These are phyloP conservation scores for Lipomyces lipofer DNA, from an alignment of 805 yeast species.

Conservation along the genomic window DNA sequence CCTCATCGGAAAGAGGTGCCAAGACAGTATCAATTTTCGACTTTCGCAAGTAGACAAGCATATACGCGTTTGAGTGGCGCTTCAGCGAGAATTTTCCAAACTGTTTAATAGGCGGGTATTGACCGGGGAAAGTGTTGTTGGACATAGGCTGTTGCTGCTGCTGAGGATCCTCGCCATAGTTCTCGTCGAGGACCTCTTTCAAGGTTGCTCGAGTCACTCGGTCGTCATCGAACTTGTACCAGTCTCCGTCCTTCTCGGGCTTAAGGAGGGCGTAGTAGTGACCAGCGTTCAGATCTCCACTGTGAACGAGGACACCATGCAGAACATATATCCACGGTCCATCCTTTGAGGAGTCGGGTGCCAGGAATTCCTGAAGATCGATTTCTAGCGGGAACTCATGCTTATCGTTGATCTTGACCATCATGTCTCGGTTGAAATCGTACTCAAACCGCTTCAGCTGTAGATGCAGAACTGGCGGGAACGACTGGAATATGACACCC, in stretches of 20 bases:
- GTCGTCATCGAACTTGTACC: constrained; percentile 96
- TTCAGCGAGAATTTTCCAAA: constrained; percentile 51
- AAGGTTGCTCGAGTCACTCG: constrained; percentile 84
- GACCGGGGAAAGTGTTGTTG: constrained; percentile 18
- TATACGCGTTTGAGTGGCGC: constrained; percentile 92
- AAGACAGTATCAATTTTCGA: constrained; percentile 57
- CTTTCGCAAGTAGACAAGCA: constrained; percentile 89
- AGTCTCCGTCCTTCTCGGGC: constrained; percentile 65
- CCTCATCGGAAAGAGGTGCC: constrained; percentile 54
- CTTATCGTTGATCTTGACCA: constrained; percentile 88
- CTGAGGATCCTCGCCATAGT: constrained; percentile 75
- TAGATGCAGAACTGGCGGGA: constrained; percentile 90
- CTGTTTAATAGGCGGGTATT: constrained; percentile 44
- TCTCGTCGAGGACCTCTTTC: constrained; percentile 84
- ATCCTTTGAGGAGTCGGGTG: constrained; percentile 49
- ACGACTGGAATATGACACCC: constrained; percentile 86
- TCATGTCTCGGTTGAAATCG: constrained; percentile 82
- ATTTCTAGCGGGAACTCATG: constrained; percentile 84
- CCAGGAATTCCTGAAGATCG: constrained; percentile 77
- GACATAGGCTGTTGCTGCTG: constrained; percentile 17
- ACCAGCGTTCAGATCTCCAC: constrained; percentile 94
- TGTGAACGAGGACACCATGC: constrained; percentile 94
- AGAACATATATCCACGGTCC: constrained; percentile 77
- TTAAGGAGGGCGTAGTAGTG: constrained; percentile 94
- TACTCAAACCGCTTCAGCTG: constrained; percentile 94